Conservation (phyloP, 495 filamentous ascomycete species). For the Penicillium silybi region DNA sequence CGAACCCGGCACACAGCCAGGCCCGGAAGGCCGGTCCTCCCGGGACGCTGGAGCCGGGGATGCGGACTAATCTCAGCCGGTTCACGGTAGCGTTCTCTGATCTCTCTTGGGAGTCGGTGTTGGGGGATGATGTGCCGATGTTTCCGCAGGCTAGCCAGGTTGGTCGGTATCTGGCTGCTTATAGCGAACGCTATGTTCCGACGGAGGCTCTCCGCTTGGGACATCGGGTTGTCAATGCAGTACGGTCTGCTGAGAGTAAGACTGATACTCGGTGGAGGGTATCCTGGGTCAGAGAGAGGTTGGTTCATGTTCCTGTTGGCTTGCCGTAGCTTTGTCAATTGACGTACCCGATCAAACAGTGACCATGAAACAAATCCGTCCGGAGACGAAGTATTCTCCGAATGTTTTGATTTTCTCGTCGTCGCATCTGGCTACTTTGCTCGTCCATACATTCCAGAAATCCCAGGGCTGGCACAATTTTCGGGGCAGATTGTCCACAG, state of each 20-base stretch:
- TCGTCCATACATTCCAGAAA: slow-evolving; percentile 50
- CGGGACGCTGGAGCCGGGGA: slow-evolving; percentile 57
- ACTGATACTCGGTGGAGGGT: slow-evolving; percentile 51
- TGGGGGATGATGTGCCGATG: slow-evolving; percentile 42
- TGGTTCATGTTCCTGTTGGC: neutral
- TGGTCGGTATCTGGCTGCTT: slow-evolving; percentile 66
- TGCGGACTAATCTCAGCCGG: slow-evolving; percentile 75
- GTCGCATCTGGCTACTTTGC: slow-evolving; percentile 78
- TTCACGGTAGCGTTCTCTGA: slow-evolving; percentile 81
- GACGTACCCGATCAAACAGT: slow-evolving; percentile 4
- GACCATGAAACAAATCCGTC: neutral
- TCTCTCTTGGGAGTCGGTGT: slow-evolving; percentile 58
- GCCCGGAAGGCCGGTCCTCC: slow-evolving; percentile 23
- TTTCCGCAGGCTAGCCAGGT: slow-evolving; percentile 75
- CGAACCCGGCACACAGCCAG: slow-evolving; percentile 1
- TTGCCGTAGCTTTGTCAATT: neutral
- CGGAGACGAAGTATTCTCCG: slow-evolving; percentile 9
- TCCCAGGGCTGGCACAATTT: slow-evolving; percentile 32
- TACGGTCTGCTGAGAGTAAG: slow-evolving; percentile 23
- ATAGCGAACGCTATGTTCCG: slow-evolving; percentile 55
- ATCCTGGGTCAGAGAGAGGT: slow-evolving; percentile 34
- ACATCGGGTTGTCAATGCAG: slow-evolving; percentile 47
- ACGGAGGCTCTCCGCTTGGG: slow-evolving; percentile 46
- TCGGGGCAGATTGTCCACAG: slow-evolving; percentile 54
- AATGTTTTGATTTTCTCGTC: slow-evolving; percentile 67